A percentile compares a stretch with the other conserved stretches of the same genome.
Evolutionary conservation across 192 early-diverging fungal species (phyloP).

Genomic region (Phycomyces nitens): DNA sequence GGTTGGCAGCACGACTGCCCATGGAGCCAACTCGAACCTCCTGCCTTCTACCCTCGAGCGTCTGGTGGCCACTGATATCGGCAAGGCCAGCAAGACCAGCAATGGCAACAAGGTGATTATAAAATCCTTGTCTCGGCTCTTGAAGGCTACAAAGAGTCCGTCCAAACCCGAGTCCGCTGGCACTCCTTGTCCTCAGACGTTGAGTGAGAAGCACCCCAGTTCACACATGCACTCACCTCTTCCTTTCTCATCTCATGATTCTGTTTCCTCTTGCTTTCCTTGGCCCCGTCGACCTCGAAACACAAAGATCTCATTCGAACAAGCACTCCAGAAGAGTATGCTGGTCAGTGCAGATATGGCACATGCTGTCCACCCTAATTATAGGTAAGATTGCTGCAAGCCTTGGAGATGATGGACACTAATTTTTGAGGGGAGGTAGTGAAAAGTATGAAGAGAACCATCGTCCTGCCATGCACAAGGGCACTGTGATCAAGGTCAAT

Average conservation of each 20-base stretch:
- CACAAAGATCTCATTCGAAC: slow-evolving; percentile 50
- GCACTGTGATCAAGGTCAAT: slow-evolving; percentile 94
- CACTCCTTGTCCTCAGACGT: too few species aligned
- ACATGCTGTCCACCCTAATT: slow-evolving; percentile 90
- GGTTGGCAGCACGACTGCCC: slow-evolving; percentile 86
- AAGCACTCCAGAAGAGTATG: slow-evolving; percentile 77
- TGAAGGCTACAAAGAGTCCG: background rate
- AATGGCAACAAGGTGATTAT: background rate
- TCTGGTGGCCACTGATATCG: slow-evolving; percentile 45
- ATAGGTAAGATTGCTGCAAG: slow-evolving; percentile 32
- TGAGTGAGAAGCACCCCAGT: background rate
- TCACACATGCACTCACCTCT: background rate
- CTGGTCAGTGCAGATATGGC: slow-evolving; percentile 94
- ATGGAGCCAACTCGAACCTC: slow-evolving; percentile 91
- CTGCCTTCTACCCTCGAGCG: slow-evolving; percentile 72
- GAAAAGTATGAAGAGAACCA: slow-evolving; percentile 96
- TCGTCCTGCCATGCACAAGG: slow-evolving; percentile 86
- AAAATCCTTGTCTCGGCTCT: background rate
- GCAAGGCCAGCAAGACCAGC: background rate
- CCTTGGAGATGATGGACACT: too few species aligned
- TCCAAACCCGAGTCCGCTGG: too few species aligned
- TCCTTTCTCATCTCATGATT: background rate
- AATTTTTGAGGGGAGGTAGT: slow-evolving; percentile 12
- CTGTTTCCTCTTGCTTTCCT: background rate
- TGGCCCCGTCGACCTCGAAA: background rate